These are phyloP conservation scores for Leishmania turanica DNA, from an alignment of 208 protist species.

Conservation along the genomic window DNA sequence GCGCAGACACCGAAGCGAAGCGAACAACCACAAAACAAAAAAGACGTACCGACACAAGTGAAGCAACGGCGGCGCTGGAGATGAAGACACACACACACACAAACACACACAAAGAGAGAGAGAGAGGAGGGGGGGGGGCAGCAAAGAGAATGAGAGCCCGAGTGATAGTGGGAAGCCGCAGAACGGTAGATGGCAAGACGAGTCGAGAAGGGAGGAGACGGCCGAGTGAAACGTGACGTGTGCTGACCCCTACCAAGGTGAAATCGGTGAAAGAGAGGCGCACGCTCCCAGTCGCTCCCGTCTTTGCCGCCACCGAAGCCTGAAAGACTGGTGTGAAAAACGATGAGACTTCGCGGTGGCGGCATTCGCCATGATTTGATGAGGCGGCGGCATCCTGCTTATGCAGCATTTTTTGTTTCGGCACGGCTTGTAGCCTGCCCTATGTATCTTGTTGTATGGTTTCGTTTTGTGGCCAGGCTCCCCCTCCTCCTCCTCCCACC, in stretches of 20 bases:
- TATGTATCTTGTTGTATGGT: neutral
- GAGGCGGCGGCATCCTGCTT: neutral
- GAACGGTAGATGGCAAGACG: neutral
- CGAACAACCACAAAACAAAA: neutral
- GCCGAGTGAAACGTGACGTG: neutral
- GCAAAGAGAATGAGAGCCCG: neutral
- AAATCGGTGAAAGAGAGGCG: neutral
- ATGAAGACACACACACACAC: neutral
- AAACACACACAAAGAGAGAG: neutral
- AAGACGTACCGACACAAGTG: neutral
- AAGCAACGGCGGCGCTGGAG: neutral
- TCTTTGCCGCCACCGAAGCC: neutral
- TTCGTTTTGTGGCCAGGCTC: neutral
- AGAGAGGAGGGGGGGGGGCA: neutral
- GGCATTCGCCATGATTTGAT: neutral
- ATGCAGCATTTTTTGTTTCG: neutral
- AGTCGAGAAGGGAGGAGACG: neutral
- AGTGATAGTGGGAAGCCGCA: neutral
- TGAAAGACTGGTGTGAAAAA: neutral
- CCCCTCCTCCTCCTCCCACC: too few species aligned
- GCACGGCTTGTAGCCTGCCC: neutral
- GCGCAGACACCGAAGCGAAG: neutral
- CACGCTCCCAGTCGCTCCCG: neutral
- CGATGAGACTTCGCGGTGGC: neutral
- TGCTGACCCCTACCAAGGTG: neutral